phyloP scores from a whole-genome alignment of 2,329 filamentous ascomycete genomes.

The Pseudocercospora crystallina region DNA sequence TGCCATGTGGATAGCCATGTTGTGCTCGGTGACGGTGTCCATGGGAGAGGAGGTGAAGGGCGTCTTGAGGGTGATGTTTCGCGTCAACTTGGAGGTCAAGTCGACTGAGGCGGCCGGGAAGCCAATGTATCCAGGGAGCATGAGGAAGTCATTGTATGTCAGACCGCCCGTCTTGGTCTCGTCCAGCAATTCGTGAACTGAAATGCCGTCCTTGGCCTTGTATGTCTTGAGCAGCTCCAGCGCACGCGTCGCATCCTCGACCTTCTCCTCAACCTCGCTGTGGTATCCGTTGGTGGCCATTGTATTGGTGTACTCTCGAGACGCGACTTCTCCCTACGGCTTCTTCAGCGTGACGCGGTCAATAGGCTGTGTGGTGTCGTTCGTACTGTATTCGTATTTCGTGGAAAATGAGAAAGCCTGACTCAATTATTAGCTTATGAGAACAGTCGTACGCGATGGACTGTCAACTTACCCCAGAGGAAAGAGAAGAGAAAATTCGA shows the following conservation, averaged over 20 bases:
- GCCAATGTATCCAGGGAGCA: constrained; percentile 96
- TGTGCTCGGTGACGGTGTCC: constrained; percentile 99
- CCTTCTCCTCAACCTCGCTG: constrained; percentile 16
- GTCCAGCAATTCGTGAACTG: constrained; percentile 83
- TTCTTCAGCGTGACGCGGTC: constrained; percentile 29
- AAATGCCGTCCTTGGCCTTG: constrained; percentile 77
- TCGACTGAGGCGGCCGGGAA: constrained; percentile 87
- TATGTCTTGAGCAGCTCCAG: constrained; percentile 77
- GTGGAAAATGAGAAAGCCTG: constrained; percentile 8
- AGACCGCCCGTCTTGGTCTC: constrained; percentile 88
- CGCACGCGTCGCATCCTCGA: constrained; percentile 48
- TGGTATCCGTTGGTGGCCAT: constrained; percentile 64
- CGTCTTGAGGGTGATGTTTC: constrained; percentile 92
- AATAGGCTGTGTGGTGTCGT: constrained; percentile 59
- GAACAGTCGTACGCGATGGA: constrained; percentile 21
- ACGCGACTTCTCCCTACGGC: constrained; percentile 36
- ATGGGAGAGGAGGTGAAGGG: constrained; percentile 97
- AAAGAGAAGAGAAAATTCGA: constrained; percentile 35
- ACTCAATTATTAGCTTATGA: neutral
- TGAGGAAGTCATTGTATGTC: constrained; percentile 97
- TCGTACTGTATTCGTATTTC: constrained; percentile 56
- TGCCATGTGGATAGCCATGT: constrained; percentile 98
- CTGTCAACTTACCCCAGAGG: constrained; percentile 49
- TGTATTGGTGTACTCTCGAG: constrained; percentile 47
- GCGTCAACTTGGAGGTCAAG: constrained; percentile 90